Evolutionary conservation across 1,139 yeast species (phyloP), one percentile per base, ranked within the genome.

Genomic region (Pichia sp.): DNA sequence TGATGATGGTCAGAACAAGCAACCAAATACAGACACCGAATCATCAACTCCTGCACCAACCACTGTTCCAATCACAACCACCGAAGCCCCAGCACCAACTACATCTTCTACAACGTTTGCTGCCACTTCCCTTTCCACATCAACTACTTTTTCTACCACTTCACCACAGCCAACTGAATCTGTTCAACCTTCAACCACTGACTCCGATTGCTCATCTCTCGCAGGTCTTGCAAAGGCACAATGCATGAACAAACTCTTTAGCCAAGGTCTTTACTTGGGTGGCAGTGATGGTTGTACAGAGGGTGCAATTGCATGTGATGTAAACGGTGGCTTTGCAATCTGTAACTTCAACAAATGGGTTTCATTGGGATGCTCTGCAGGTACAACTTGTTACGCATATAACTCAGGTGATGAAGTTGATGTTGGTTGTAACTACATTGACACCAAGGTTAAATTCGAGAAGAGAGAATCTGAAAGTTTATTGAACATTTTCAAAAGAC

Each of bases 301-400:
- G 27, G 79, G 79, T 34, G 65, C 64, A 11, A 47, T 65, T 25
- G 66, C 75, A 4, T 76, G 82, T 55, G 52, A 67, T 13, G 49
- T 63, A 13, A 59, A 61, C 42, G 79, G 77, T 33, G 45, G 60
- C 28, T 66, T 69, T 45, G 75, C 80, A 13, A 58, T 73, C 26
- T 77, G 83, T 57, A 64, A 70, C 49, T 64, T 59, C 48, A 74
- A 75, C 29, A 42, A 55, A 17, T 77, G 84, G 83, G 76, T 72
- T 14, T 51, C 51, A 18, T 64, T 66, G 50, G 64, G 57, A 27
- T 77, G 85, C 56, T 71, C 80, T 9, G 58, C 68, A 3, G 78
- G 81, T 32, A 75, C 83, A 5, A 64, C 72, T 3, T 77, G 84
- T 56, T 66, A 61, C 43, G 78, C 81, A 16, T 62, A 60, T 44